Evolutionary conservation across 441 rosid genomes (phyloP), one percentile per base, ranked within the genome.

Genomic region (Gossypium lobatum): DNA sequence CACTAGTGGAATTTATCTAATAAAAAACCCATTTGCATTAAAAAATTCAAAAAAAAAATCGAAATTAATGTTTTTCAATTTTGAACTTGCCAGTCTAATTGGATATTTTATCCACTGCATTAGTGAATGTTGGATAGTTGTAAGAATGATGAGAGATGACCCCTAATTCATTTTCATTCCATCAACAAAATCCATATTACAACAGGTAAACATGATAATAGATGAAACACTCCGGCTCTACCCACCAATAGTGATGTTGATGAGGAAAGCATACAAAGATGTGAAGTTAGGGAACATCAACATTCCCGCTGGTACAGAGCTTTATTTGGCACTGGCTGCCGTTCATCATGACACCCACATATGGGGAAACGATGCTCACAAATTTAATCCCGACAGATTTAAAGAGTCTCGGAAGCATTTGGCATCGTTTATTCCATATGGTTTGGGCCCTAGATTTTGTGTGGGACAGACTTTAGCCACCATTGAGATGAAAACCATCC

Each of bases 161-260:
- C 34, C 34, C 5, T 3, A 28, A 28, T 28, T 28, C 31, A 28
- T 28, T 28, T 28, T 28, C 34, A 28, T 28, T 4, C 34, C 34
- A 28, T 28, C 34, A 28, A 28, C 34, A 4, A 28, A 28, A 28
- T 28, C 34, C 6, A 37, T 28, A 20, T 64, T 3, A 52, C 26
- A 28, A 84, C 84, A 93, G 96, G 80, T 90, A 37, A 79, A 64
- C 55, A 77, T 86, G 95, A 86, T 92, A 65, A 64, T 94, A 53
- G 81, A 87, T 2, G 97, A 94, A 82, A 83, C 93, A 0, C 85
- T 92, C 14, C 73, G 97, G 26, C 92, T 92, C 23, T 94, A 94
- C 80, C 82, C 95, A 45, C 94, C 95, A 13, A 86, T 79, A 3
- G 83, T 84, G 76, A 75, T 78, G 78, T 0, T 91, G 67, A 79